A percentile compares a stretch with the other conserved stretches of the same genome.
Evolutionary conservation across 2,329 filamentous ascomycete species (phyloP).

Genomic region (Fusarium buxicola): DNA sequence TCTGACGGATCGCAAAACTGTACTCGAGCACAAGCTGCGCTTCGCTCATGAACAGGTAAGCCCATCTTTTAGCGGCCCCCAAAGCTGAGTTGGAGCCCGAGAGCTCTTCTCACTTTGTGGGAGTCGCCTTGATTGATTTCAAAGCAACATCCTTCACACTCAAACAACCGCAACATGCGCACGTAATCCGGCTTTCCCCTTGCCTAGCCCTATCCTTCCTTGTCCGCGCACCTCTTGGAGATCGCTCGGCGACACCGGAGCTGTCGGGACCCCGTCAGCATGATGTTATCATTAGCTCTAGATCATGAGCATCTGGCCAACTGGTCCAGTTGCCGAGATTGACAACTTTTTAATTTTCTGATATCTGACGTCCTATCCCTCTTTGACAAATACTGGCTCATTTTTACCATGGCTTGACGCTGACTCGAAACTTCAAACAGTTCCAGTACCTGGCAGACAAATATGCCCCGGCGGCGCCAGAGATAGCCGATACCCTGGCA

Average conservation of each 20-base stretch:
- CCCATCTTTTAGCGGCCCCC: conserved; percentile 9
- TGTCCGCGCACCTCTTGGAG: conserved; percentile 18
- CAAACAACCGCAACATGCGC: conserved; percentile 7
- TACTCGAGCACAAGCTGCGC: conserved; percentile 74
- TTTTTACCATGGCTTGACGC: conserved; percentile 31
- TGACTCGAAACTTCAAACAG: conserved; percentile 53
- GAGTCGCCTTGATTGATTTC: conserved; percentile 27
- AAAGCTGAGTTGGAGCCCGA: neutral
- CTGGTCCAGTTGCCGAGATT: conserved; percentile 67
- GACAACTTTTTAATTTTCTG: conserved; percentile 64
- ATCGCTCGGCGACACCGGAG: conserved; percentile 45
- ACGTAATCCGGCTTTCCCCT: conserved; percentile 24
- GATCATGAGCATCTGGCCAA: conserved; percentile 75
- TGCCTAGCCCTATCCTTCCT: conserved; percentile 9
- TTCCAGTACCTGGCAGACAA: conserved; percentile 75
- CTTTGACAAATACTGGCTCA: conserved; percentile 10
- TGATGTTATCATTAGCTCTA: conserved; percentile 78
- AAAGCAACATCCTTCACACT: conserved; percentile 24
- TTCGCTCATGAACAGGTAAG: conserved; percentile 76
- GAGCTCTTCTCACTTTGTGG: neutral
- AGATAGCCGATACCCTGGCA: conserved; percentile 74
- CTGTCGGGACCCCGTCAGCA: conserved; percentile 42
- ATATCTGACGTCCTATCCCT: conserved; percentile 45
- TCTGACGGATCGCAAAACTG: conserved; percentile 71
- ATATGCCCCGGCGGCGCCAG: conserved; percentile 72